A percentile compares a stretch with the other conserved stretches of the same genome.
These are phyloP conservation scores for Fusarium citri DNA, from an alignment of 2,329 filamentous ascomycete species.

Conservation along the genomic window DNA sequence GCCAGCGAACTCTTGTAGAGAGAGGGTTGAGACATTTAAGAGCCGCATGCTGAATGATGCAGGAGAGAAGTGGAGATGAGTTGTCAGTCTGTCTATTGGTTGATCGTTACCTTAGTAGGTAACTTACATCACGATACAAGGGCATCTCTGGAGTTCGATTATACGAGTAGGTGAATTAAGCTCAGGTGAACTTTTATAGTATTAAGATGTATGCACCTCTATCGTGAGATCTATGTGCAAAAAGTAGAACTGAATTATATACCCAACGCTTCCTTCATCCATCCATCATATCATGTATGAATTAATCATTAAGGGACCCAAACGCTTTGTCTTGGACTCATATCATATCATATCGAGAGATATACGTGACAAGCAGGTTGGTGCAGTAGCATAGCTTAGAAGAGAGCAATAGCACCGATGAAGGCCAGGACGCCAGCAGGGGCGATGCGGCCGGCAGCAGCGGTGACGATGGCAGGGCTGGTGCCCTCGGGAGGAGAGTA, in stretches of 20 bases:
- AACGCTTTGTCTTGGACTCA: constrained; percentile 20
- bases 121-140: neutral
- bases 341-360: constrained; percentile 5
- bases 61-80: neutral
- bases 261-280: constrained; percentile 29
- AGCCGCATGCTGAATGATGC: constrained; percentile 7
- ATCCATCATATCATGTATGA: constrained; percentile 6
- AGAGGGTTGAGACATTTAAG: constrained; percentile 15
- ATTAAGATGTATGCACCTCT: constrained; percentile 38
- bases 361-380: constrained; percentile 7
- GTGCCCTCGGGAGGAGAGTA: constrained; percentile 55
- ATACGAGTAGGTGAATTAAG: neutral
- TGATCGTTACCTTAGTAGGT: neutral
- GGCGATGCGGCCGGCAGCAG: constrained; percentile 61
- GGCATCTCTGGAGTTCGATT: neutral
- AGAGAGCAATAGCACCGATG: constrained; percentile 68
- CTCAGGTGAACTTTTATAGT: constrained; percentile 21
- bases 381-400: constrained; percentile 56
- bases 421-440: constrained; percentile 61
- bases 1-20: constrained; percentile 7
- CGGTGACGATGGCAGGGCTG: constrained; percentile 65
- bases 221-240: constrained; percentile 33
- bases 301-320: constrained; percentile 31
- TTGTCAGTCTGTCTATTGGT: neutral
- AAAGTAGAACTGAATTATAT: constrained; percentile 37